phyloP scores from a whole-genome alignment of 1,139 yeast species.

The Casaregolazyma lundiana region DNA sequence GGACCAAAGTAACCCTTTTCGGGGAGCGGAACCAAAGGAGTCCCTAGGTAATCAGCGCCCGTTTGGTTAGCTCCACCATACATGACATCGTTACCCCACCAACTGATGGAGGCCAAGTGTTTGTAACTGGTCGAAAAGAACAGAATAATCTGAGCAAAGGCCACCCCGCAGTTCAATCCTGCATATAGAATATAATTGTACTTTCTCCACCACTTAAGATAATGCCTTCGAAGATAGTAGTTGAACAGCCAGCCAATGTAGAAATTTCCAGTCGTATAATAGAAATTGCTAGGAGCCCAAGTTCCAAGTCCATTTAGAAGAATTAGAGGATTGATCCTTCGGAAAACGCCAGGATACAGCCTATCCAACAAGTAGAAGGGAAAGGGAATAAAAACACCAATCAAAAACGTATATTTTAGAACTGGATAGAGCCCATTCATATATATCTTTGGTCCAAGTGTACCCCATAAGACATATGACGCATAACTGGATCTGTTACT shows the following conservation, averaged over 20 bases:
- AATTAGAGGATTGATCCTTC: constrained; percentile 46
- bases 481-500: constrained; percentile 40
- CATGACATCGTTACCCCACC: constrained; percentile 58
- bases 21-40: constrained; percentile 37
- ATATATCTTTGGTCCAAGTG: constrained; percentile 59
- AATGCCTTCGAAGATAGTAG: constrained; percentile 47
- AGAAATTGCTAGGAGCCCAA: constrained; percentile 48
- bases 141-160: constrained; percentile 37
- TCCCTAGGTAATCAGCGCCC: constrained; percentile 37
- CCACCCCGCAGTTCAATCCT: constrained; percentile 51
- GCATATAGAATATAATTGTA: constrained; percentile 50
- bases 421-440: constrained; percentile 45
- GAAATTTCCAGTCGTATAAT: constrained; percentile 48
- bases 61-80: constrained; percentile 40
- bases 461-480: constrained; percentile 45
- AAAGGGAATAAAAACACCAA: constrained; percentile 47
- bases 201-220: constrained; percentile 44
- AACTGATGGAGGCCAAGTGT: constrained; percentile 36
- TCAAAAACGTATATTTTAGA: constrained; percentile 47
- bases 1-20: constrained; percentile 49
- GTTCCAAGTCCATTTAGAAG: constrained; percentile 41
- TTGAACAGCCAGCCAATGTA: constrained; percentile 50
- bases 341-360: constrained; percentile 36
- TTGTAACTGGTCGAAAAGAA: constrained; percentile 51
- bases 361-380: constrained; percentile 39